phyloP scores from a whole-genome alignment of 768 basidiomycete species.

The Lentinula guzmanii region DNA sequence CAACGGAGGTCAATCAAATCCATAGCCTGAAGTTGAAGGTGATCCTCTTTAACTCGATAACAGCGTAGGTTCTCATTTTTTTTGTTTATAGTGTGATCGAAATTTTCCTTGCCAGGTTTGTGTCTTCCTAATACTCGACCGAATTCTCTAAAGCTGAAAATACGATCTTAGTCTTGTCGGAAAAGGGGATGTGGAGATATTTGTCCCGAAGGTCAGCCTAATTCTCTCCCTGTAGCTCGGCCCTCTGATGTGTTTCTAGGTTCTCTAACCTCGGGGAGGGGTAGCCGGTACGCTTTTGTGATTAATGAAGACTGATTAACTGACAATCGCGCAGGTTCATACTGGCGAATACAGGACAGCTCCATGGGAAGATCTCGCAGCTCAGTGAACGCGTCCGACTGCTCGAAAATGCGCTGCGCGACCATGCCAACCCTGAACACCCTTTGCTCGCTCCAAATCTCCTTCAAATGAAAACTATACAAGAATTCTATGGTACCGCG shows the following conservation, averaged over 20 bases:
- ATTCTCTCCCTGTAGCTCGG: constrained; percentile 8
- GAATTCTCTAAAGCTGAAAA: constrained; percentile 10
- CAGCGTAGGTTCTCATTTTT: not conserved
- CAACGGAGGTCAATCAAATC: not conserved
- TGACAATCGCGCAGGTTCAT: constrained; percentile 41
- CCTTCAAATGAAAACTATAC: constrained; percentile 58
- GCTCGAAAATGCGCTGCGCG: constrained; percentile 53
- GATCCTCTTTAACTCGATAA: constrained; percentile 10
- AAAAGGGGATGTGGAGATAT: constrained; percentile 61
- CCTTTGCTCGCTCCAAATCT: constrained; percentile 56
- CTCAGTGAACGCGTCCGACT: constrained; percentile 59
- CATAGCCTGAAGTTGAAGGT: constrained; percentile 45
- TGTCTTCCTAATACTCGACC: constrained; percentile 8
- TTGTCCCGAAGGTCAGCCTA: constrained; percentile 45
- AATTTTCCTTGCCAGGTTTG: constrained; percentile 56
- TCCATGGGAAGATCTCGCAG: constrained; percentile 57
- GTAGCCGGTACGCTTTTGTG: constrained; percentile 44
- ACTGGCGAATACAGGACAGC: constrained; percentile 60
- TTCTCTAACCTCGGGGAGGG: constrained; percentile 55
- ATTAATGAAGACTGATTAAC: constrained; percentile 5
- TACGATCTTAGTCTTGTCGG: constrained; percentile 42
- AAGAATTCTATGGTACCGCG: constrained; percentile 48
- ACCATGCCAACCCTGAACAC: constrained; percentile 39
- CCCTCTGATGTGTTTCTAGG: constrained; percentile 25
- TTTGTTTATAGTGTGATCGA: constrained; percentile 46